Evolutionary conservation across 441 rosid genomes (phyloP).

Genomic region (Erodium texanum): DNA sequence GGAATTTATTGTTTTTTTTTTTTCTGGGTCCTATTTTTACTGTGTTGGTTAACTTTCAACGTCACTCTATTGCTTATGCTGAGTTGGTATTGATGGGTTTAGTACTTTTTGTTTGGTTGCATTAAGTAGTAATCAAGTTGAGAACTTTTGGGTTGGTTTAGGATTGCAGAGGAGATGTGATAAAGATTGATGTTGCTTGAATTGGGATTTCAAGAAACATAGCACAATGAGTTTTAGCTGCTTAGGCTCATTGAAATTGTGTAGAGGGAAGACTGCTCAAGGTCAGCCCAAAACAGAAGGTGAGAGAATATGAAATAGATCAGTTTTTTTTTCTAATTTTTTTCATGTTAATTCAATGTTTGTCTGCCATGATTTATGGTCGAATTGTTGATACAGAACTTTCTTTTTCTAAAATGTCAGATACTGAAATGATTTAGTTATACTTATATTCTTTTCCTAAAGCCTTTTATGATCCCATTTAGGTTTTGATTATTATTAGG

Average conservation of each 20-base stretch:
- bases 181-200: constrained; percentile 16
- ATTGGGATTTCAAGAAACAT: background rate
- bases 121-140: background rate
- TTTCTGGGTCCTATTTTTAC: background rate
- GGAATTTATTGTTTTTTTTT: background rate
- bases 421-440: background rate
- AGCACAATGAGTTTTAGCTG: constrained; percentile 48
- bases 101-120: background rate
- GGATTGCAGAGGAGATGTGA: constrained; percentile 18
- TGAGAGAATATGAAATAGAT: constrained; percentile 26
- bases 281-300: constrained; percentile 41
- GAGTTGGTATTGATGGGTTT: background rate
- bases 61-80: background rate
- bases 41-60: background rate
- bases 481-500: background rate
- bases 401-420: background rate
- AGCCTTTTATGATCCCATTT: background rate
- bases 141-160: constrained; percentile 3
- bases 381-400: background rate
- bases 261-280: constrained; percentile 27
- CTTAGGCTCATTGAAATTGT: constrained; percentile 35
- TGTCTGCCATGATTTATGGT: background rate
- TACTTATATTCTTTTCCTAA: background rate
- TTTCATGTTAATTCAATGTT: background rate
- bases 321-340: constrained; percentile 8